Evolutionary conservation across 1,284 basidiomycete species (phyloP), one percentile per base, ranked within the genome.

Genomic region (Sanguinoderma infundibulare): DNA sequence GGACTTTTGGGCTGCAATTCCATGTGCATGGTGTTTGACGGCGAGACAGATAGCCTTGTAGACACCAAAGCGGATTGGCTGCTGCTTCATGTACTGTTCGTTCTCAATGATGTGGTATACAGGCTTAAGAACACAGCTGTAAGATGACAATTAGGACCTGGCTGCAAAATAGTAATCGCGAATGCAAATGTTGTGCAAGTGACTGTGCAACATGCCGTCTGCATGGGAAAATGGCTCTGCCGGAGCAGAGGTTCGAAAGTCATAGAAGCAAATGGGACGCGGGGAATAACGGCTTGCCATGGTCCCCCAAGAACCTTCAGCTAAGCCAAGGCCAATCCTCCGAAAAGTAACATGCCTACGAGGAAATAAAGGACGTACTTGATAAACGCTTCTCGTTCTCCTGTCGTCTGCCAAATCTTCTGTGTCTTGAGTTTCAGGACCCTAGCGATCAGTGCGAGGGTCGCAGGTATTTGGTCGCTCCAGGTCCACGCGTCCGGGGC

Each of bases 11-110:
- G 92, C 92, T 50, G 88, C 87, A 61, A 92, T 87, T 1, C 87
- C 83, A 68, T 98, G 96, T 1, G 86, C 88, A 67, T 98, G 96
- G 66, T 91, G 87, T 73, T 98, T 98, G 66, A 98, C 95, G 0
- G 96, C 92, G 53, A 92, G 79, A 75, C 95, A 98, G 64, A 98
- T 90, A 67, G 96, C 89, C 71, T 94, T 94, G 83, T 93, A 96
- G 26, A 95, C 86, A 28, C 86, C 88, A 53, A 86, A 76, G 66
- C 85, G 88, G 75, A 96, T 91, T 15, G 86, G 82, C 40, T 83
- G 77, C 10, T 77, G 77, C 75, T 98, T 98, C 88, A 98, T 93
- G 75, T 96, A 94, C 42, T 82, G 78, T 72, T 98, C 96, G 65
- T 84, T 91, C 74, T 98, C 95, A 44, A 87, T 87, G 59, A 98